Conservation (phyloP, 352 stramenopile genomes). For the Globisporangium middletonii region DNA sequence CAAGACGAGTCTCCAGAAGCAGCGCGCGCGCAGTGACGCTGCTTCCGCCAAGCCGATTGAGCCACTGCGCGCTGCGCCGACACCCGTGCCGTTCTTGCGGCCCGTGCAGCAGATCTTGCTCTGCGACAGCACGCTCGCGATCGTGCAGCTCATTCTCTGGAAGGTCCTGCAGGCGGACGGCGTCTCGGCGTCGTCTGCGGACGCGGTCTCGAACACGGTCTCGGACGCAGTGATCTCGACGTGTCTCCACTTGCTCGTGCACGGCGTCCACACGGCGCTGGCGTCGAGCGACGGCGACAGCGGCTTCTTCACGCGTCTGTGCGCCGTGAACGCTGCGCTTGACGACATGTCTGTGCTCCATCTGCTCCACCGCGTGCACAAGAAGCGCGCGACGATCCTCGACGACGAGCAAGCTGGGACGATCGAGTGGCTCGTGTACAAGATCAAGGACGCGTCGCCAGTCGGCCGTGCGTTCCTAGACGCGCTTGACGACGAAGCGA, state of each 20-base stretch:
- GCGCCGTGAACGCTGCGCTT: conserved; percentile 21
- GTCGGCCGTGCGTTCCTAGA: conserved; percentile 32
- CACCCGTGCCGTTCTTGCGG: conserved; percentile 44
- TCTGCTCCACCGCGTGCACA: conserved; percentile 46
- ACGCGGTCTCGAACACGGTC: conserved; percentile 26
- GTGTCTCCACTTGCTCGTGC: conserved; percentile 71
- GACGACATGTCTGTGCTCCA: conserved; percentile 42
- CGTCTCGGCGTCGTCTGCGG: conserved; percentile 17
- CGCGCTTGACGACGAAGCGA: conserved; percentile 27
- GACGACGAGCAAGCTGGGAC: conserved; percentile 74
- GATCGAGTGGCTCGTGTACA: conserved; percentile 71
- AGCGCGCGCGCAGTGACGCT: conserved; percentile 11
- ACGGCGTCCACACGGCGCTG: conserved; percentile 61
- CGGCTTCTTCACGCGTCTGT: conserved; percentile 52
- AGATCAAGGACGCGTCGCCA: conserved; percentile 40
- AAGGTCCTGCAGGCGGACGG: conserved; percentile 28
- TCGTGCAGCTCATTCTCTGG: conserved; percentile 67
- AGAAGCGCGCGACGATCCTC: conserved; percentile 35
- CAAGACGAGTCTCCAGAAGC: conserved; percentile 37
- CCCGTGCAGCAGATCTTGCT: conserved; percentile 56
- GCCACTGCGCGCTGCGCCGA: conserved; percentile 28
- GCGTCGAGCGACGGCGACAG: conserved; percentile 12
- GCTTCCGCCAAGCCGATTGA: conserved; percentile 25
- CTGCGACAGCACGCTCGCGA: conserved; percentile 57
- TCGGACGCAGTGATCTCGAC: conserved; percentile 84